Base-by-base conservation (phyloP, 1,139 yeast genomes). In the Zhuliangozyma blackwelliae region DNA sequence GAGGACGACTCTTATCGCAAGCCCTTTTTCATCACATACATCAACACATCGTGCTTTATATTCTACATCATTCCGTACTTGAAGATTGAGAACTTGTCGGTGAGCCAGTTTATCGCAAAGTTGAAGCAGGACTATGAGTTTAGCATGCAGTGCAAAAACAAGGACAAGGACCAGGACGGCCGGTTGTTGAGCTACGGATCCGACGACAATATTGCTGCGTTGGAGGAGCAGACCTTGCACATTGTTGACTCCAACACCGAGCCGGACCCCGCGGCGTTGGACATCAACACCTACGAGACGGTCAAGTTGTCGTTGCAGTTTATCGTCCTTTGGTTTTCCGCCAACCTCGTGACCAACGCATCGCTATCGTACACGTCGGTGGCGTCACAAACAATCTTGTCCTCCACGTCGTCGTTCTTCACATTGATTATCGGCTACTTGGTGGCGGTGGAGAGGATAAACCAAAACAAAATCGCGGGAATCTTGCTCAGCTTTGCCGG, bases 381-480 rank as follows among this genome's bases (percentile, higher is more conserved):
- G 25, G 95, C 95, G 8, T 83, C 92, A 13, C 97, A 94, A 51
- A 92, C 97, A 4, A 90, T 92, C 27, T 63, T 92, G 31, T 83
- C 96, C 7, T 84, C 96, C 29, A 89, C 97, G 0, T 84, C 95
- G 7, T 85, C 96, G 10, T 89, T 92, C 55, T 92, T 92, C 73
- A 92, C 98, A 0, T 70, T 92, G 31, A 50, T 89, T 3, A 71
- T 90, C n/a, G 97, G 97, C 1, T 78, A 80, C 39, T 44, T 84
- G 19, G 82, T 79, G 43, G 67, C 79, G 25, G 76, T 89, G 7
- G 98, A 92, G 59, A 63, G 61, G 25, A 75, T 90, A 50, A 85
- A 79, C 49, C 54, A 59, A 21, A 67, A 72, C 32, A 92, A 92
- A 56, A 59, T 89, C 2, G 53, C 75, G 25, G 95, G 95, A 0